phyloP scores from a whole-genome alignment of 2,329 filamentous ascomycete species.

The Colletotrichum cordylinicola region DNA sequence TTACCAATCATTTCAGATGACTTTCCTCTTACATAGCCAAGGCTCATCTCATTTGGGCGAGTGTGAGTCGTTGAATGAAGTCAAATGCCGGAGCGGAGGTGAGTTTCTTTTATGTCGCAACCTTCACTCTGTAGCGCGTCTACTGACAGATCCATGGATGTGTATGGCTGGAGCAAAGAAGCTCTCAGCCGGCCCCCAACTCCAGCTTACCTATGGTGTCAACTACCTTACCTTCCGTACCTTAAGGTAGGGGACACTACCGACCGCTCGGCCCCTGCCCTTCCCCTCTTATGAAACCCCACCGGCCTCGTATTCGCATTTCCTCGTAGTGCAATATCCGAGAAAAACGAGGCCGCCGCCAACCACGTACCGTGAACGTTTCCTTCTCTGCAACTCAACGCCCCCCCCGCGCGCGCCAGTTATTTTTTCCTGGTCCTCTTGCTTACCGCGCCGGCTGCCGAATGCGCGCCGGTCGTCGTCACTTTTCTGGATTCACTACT shows the following conservation, averaged over 20 bases:
- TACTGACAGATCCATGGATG: neutral
- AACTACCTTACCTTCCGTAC: neutral
- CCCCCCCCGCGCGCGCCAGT: neutral
- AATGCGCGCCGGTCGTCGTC: neutral
- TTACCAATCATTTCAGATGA: neutral
- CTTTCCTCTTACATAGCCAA: neutral
- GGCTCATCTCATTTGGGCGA: neutral
- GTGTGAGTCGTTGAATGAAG: neutral
- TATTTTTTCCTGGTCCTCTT: neutral
- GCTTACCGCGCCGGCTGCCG: neutral
- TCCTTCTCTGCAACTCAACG: conserved; percentile 13
- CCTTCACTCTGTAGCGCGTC: neutral
- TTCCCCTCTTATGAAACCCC: neutral
- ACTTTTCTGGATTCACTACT: neutral
- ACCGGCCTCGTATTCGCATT: conserved; percentile 14
- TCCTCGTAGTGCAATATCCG: conserved; percentile 1
- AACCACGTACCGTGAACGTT: conserved; percentile 9
- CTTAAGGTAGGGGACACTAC: too few species aligned
- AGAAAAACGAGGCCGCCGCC: conserved; percentile 19
- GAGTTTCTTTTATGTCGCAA: neutral
- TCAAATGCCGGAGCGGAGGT: neutral
- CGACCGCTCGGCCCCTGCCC: neutral
- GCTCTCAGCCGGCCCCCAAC: neutral
- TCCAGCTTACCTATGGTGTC: neutral
- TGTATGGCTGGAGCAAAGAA: neutral